Evolutionary conservation across 2,329 filamentous ascomycete species (phyloP), one percentile per base, ranked within the genome.

Genomic region (Madurella fahalii): DNA sequence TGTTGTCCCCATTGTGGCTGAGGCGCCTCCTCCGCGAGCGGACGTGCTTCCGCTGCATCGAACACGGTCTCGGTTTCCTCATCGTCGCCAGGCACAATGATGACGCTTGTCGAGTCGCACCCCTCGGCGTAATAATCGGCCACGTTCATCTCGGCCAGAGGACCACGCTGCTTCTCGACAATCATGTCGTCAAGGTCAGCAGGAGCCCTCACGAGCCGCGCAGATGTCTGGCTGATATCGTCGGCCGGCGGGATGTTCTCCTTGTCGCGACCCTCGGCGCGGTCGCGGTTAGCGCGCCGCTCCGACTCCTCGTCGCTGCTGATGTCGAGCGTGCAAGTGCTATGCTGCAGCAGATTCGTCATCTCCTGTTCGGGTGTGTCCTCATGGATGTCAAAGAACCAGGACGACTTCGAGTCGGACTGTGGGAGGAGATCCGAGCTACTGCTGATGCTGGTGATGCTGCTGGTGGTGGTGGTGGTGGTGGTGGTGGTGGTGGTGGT

Each of bases 301-400:
- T 81, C 78, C 30, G 74, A 80, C 70, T 92, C 88, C 68, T 96
- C 92, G 64, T 96, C 92, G 18, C 90, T 92, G 62, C 85, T 90
- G 65, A 97, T 90, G 68, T 97, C 93, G 3, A 97, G 80, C 0
- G 87, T 85, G 60, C 87, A 86, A 8, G 93, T 93, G 53, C 87
- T 87, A 74, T 96, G 93, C 71, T 96, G 89, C 74, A 97, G 89
- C 40, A 96, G 76, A 65, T 95, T 96, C 64, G 91, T 90, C 72
- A 94, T 89, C 68, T 95, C 87, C 67, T 96, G 89, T 68, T 96
- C 89, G 8, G 87, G 83, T 0, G 89, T 90, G 70, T 99, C 93
- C 68, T 96, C 90, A 68, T 96, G 86, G 65, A 99, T 97, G 56
- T 93, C 88, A 68, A 99, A 97, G 75, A 87, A 87, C 92, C 91